Evolutionary conservation across 495 filamentous ascomycete genomes (phyloP), one percentile per base, ranked within the genome.

Genomic region (Pyronema omphalodes): DNA sequence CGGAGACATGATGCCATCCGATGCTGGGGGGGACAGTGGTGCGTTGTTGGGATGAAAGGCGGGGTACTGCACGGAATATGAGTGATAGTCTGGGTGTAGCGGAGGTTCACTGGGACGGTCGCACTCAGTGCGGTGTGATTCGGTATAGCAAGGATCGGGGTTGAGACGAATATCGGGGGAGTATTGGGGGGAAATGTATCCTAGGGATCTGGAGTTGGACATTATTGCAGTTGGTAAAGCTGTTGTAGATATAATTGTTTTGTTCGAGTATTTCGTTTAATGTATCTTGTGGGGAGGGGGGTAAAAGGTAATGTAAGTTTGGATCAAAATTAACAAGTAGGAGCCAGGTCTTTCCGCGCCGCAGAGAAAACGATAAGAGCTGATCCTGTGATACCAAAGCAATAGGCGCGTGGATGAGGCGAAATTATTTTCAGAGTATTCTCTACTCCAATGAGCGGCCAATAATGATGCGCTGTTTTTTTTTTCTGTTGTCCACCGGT

Each of bases 1-100:
- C n/a, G 62, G 62, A 35, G 62, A 64, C 61, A 65, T 65, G 12
- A 65, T 18, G 6, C 61, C 62, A 39, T 65, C 62, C 7, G 58
- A 59, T 35, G 58, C 56, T 37, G 62, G 62, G 35, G 50, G 50
- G 8, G 62, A 62, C 9, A 65, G 62, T 9, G 62, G 62, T 15
- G 58, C 48, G 50, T 37, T 65, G 62, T 29, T 64, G 62, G 17
- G 58, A 61, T 17, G 61, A 29, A 29, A 29, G 61, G 45, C 61
- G 64, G 17, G 61, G 61, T 3, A 64, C 50, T 36, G 60, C 59
- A 36, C 57, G 49, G 40, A 56, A 51, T 40, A 52, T 45, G 23
- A 29, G 17, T 57, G 52, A 45, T 57, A 44, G 19, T 59, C 57
- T 9, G 17, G 48, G 12, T 56, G 48, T 35, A 37, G 9, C 5